phyloP scores from a whole-genome alignment of 2,329 filamentous ascomycete species.

The Penicillium hordei region DNA sequence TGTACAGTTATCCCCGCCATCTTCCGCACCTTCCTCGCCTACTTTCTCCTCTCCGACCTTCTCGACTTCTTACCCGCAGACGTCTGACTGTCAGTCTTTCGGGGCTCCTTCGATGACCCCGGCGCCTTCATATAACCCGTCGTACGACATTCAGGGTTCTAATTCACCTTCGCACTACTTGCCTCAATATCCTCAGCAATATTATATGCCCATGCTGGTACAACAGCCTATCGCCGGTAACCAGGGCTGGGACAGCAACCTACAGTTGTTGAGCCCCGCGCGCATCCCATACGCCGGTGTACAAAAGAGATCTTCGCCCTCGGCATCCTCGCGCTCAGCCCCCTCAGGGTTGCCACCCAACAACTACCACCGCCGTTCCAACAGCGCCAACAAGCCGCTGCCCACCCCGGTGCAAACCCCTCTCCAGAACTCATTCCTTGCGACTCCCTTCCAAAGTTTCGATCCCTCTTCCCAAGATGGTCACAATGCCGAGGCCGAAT shows the following conservation, averaged over 20 bases:
- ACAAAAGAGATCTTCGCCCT: slow-evolving; percentile 45
- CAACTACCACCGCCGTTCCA: slow-evolving; percentile 41
- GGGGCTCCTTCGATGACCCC: slow-evolving; percentile 45
- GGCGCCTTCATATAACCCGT: slow-evolving; percentile 40
- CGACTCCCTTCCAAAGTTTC: slow-evolving; percentile 48
- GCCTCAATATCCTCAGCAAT: slow-evolving; percentile 31
- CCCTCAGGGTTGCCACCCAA: slow-evolving; percentile 32
- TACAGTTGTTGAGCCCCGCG: slow-evolving; percentile 39
- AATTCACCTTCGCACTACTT: slow-evolving; percentile 36
- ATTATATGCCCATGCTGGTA: slow-evolving; percentile 42
- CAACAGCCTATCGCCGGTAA: slow-evolving; percentile 38
- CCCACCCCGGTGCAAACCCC: slow-evolving; percentile 58
- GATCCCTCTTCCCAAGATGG: slow-evolving; percentile 44
- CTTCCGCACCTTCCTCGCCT: slow-evolving; percentile 38
- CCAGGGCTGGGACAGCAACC: slow-evolving; percentile 38
- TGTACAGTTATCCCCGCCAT: slow-evolving; percentile 37
- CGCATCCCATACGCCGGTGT: slow-evolving; percentile 32
- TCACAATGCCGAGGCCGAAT: slow-evolving; percentile 51
- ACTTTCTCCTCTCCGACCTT: slow-evolving; percentile 34
- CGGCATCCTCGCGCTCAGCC: slow-evolving; percentile 44
- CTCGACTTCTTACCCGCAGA: slow-evolving; percentile 28
- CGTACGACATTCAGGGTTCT: slow-evolving; percentile 36
- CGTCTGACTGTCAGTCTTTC: slow-evolving; percentile 31
- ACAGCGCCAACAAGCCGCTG: slow-evolving; percentile 51
- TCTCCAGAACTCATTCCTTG: slow-evolving; percentile 52